Evolutionary conservation across 1,284 basidiomycete species (phyloP), one percentile per base, ranked within the genome.

Genomic region (Ganoderma multipileum): DNA sequence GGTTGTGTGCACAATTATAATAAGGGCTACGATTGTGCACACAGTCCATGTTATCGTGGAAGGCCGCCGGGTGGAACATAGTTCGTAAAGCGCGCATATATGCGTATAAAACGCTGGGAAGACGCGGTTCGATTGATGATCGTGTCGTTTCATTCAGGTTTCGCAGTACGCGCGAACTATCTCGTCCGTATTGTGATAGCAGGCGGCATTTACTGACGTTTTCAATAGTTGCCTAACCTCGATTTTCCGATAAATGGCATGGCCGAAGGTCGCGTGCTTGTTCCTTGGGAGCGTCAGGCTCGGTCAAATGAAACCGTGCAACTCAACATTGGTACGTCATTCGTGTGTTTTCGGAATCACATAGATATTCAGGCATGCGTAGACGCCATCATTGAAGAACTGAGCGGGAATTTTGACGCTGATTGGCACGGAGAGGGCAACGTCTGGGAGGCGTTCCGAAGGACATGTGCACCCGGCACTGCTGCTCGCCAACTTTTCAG

Each of bases 221-320:
- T 68, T 74, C 33, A 71, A 74, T 55, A 95, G 87, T 86, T 98
- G 3, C 95, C 95, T 12, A 89, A 97, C 82, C 91, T 98, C 89
- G 92, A 96, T 75, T 91, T 98, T 74, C 90, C 96, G 0, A 90
- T 98, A 81, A 98, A 98, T 76, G 89, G 94, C 50, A 94, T 93
- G 82, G 92, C 95, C 0, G 96, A 98, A 81, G 95, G 95, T 16
- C 92, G 96, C 26, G 90, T 98, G 14, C 85, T 98, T 23, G 90
- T 96, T 9, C 92, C 95, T 58, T 97, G 94, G 95, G 95, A 94
- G 77, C 89, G 92, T 77, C 83, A 84, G 50, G 79, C 83, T 61
- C 90, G 87, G 75, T 87, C 91, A 8, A 95, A 95, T 76, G 78
- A 91, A 61, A 93, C 94, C 0, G 75, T 74, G 2, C 83, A 87